Conservation (phyloP, 306 rosid species). For the Glycyrrhiza uralensis region DNA sequence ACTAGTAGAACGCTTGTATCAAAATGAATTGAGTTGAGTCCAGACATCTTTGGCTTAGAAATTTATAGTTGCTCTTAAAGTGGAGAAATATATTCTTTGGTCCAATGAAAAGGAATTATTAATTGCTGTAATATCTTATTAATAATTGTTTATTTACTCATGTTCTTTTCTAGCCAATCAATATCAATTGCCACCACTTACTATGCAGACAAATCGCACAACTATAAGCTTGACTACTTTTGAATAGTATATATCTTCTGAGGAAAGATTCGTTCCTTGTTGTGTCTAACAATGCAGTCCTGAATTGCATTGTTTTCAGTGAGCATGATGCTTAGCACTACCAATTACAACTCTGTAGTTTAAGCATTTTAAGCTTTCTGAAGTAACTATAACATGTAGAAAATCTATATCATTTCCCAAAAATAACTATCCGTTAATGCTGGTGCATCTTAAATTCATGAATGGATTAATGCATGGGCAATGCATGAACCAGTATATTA, state of each 20-base stretch:
- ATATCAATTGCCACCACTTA: background rate
- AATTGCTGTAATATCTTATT: background rate
- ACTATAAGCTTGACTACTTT: background rate
- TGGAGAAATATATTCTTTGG: constrained; percentile 15
- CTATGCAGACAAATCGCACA: too few relatives aligned
- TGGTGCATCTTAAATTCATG: background rate
- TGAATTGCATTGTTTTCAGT: background rate
- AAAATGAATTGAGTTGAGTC: constrained; percentile 24
- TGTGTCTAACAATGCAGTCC: background rate
- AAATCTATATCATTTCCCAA: background rate
- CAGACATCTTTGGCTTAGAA: constrained; percentile 3
- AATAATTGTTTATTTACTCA: background rate
- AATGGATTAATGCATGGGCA: background rate
- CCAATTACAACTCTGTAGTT: background rate
- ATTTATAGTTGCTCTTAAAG: constrained; percentile 46
- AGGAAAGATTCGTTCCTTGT: background rate
- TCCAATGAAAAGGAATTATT: background rate
- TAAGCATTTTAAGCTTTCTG: constrained; percentile 14
- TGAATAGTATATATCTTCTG: background rate
- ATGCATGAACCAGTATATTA: too few relatives aligned
- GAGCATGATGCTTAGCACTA: background rate
- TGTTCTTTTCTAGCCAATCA: constrained; percentile 39
- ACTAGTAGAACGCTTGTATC: constrained; percentile 8
- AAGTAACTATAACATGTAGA: too few relatives aligned
- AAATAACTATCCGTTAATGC: background rate